Evolutionary conservation across 768 basidiomycete genomes (phyloP), one percentile per base, ranked within the genome.

Genomic region (Glaciozyma antarctica): DNA sequence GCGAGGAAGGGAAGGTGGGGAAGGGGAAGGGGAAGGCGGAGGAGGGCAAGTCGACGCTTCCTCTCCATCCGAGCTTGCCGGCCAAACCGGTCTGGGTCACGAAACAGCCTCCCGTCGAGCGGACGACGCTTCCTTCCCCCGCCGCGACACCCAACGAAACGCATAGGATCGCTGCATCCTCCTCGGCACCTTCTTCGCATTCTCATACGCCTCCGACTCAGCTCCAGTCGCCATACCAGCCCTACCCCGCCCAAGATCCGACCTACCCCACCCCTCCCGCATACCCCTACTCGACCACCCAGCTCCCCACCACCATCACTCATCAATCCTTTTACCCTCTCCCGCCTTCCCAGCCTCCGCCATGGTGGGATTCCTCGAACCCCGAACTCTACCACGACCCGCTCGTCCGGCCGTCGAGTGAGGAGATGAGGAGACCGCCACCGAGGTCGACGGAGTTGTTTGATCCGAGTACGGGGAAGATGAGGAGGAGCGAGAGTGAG

Each of bases 381-480:
- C 56, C 38, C 16, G 30, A 30, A 19, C 51, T 26, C 19, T 7
- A 52, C 17, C 30, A 22, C 9, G 47, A 30, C 30, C 47, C 15
- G 16, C 44, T 30, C n/a, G 21, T 24, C 26, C n/a, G n/a, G 49
- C 52, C 52, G n/a, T 44, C 43, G 17, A 52, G 44, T 22, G 63
- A 61, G 17, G 68, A 69, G 38, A 63, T 66, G 51, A 54, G 68
- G 30, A n/a, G 68, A 1, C 68, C 68, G 24, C 64, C 64, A 28
- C 68, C 68, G 22, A 61, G 62, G 45, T 54, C 26, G n/a, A 66
- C 64, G 21, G 54, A 61, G 56, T 38, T 69, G 43, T 69, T 69
- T 32, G 64, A 69, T 21, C 68, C 68, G 55, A 69, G 43, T 22
- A 45, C 41, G 5, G 32, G 15, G 5, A 52, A 53, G 4, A 30